phyloP scores from a whole-genome alignment of 2,329 filamentous ascomycete genomes.

The Aaosphaeria pasadenensis region DNA sequence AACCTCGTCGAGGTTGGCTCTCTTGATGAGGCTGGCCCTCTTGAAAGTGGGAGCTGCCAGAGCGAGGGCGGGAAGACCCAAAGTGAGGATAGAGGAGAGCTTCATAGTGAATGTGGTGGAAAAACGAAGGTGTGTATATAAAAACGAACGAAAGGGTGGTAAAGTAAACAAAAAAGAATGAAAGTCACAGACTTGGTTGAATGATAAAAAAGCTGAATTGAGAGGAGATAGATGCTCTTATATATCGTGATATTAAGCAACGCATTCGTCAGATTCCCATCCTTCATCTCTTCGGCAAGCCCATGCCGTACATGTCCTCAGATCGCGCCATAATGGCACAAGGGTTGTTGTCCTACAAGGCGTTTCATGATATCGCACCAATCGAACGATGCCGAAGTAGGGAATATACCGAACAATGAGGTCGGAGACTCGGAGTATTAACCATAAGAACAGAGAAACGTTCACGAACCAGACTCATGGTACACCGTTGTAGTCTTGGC shows the following conservation, averaged over 20 bases:
- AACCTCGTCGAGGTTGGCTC: constrained; percentile 23
- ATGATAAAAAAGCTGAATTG: background rate
- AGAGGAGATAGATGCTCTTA: background rate
- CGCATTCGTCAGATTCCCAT: background rate
- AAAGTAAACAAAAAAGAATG: constrained; percentile 6
- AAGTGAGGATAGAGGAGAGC: constrained; percentile 24
- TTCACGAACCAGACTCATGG: background rate
- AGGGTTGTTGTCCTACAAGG: background rate
- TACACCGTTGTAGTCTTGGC: background rate
- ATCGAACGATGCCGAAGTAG: constrained; percentile 1
- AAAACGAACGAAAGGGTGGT: constrained; percentile 7
- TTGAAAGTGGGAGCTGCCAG: constrained; percentile 28
- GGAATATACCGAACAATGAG: background rate
- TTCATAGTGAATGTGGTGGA: constrained; percentile 22
- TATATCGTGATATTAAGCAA: background rate
- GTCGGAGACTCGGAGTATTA: constrained; percentile 3
- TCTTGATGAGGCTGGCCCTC: constrained; percentile 13
- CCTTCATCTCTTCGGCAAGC: background rate
- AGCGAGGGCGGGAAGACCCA: constrained; percentile 29
- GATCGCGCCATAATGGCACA: background rate
- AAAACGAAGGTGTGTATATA: constrained; percentile 15
- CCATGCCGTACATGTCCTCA: background rate
- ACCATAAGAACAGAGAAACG: background rate
- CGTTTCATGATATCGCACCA: constrained; percentile 9
- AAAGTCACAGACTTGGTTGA: constrained; percentile 8